These are phyloP conservation scores for Colletotrichum lindemuthianum DNA, from an alignment of 2,329 filamentous ascomycete genomes.

Conservation along the genomic window DNA sequence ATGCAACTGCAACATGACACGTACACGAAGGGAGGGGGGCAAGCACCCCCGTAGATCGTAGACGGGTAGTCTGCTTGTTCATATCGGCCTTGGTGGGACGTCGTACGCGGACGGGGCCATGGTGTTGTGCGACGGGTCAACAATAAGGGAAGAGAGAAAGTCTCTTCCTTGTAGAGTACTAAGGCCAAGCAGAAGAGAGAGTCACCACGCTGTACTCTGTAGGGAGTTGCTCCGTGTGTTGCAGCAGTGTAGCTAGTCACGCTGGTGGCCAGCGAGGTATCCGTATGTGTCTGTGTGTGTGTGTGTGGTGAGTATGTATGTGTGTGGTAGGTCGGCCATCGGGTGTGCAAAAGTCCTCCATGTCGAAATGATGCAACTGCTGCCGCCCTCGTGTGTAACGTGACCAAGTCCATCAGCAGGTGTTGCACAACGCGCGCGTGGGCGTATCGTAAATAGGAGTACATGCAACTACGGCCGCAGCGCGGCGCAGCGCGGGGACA, in stretches of 20 bases:
- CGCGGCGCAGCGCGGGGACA: slow-evolving; percentile 2
- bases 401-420: background rate
- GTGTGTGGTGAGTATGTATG: too few relatives aligned
- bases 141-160: too few relatives aligned
- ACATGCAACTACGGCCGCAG: slow-evolving; percentile 6
- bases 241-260: too few relatives aligned
- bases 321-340: too few relatives aligned
- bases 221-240: too few relatives aligned
- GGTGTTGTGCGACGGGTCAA: background rate
- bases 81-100: slow-evolving; percentile 32
- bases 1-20: background rate
- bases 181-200: too few relatives aligned
- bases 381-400: background rate
- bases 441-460: background rate
- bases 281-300: too few relatives aligned
- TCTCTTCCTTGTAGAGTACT: too few relatives aligned
- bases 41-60: slow-evolving; percentile 22
- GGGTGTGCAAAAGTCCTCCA: too few relatives aligned
- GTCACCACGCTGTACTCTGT: too few relatives aligned
- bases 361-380: background rate
- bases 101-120: slow-evolving; percentile 7
- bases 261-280: too few relatives aligned
- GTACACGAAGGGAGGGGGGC: background rate
- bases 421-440: background rate
- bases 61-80: slow-evolving; percentile 35